Evolutionary conservation across 352 stramenopile species (phyloP), one percentile per base, ranked within the genome.

Genomic region (Phytopythium vexans): DNA sequence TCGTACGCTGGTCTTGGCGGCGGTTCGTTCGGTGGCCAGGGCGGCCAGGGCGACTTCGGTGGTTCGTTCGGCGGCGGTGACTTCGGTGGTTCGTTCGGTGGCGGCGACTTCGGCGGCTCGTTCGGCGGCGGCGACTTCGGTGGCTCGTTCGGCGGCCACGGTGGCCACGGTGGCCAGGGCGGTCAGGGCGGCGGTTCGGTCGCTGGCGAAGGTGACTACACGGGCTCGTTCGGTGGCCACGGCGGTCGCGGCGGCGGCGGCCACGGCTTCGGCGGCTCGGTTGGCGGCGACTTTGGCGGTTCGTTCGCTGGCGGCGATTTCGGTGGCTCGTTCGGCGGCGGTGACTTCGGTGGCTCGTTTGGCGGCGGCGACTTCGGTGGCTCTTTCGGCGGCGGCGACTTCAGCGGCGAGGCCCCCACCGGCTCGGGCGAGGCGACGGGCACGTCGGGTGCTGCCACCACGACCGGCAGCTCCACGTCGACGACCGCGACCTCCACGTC

Each of bases 41-140:
- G 14, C 38, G 38, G 11, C 11, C 12, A 33, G 14, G 45, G 45
- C 32, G 32, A 41, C 44, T 50, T 50, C 32, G 44, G 45, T 6
- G 45, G 45, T 10, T 51, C 45, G 8, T n/a, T 51, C 12, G 45
- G 44, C 34, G 8, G 31, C 8, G 43, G 8, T 27, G 21, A 27
- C 21, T 27, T 27, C 21, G 21, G 21, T 27, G 3, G 11, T 16
- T 38, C 27, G 31, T 36, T 42, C 10, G 44, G 44, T 1, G 44
- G 44, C 34, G 45, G 45, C 32, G 32, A 41, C 44, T 50, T 50
- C 32, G 44, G 45, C 2, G 45, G 45, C 6, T 51, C 45, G 8
- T n/a, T 51, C 12, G 45, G 44, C 34, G 8, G 31, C 8, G 43
- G 8, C 2, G 21, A 27, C 21, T 27, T 27, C 21, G 21, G 21